Percentiles rank a stretch among this genome's conserved stretches.
These are phyloP conservation scores for Ophiostoma australiae DNA, from an alignment of 2,329 filamentous ascomycete species.

Conservation along the genomic window DNA sequence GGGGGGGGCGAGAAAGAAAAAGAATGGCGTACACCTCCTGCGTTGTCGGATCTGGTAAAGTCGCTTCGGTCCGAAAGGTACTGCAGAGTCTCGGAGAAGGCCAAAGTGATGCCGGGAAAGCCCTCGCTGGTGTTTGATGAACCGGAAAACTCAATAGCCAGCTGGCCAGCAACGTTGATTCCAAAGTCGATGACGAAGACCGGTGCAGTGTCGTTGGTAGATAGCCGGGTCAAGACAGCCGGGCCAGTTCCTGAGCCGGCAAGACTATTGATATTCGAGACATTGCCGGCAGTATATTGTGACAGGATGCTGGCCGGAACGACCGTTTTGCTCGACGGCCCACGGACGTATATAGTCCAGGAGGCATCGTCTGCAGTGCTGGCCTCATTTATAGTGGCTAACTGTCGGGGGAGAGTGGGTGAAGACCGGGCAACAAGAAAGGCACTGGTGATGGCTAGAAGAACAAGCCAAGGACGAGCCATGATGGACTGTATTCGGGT, in stretches of 20 bases:
- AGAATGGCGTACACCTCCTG: conserved; percentile 29
- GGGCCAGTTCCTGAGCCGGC: conserved; percentile 29
- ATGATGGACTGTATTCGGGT: not conserved
- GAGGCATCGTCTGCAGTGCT: conserved; percentile 24
- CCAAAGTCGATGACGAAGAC: conserved; percentile 48
- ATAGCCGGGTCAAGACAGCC: conserved; percentile 34
- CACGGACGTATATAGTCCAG: conserved; percentile 41
- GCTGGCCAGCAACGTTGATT: conserved; percentile 42
- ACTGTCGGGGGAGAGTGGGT: conserved; percentile 19
- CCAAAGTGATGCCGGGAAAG: conserved; percentile 41
- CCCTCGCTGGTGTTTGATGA: conserved; percentile 29
- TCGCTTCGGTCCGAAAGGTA: conserved; percentile 44
- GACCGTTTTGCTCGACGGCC: conserved; percentile 35
- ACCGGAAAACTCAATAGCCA: conserved; percentile 42
- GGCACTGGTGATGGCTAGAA: conserved; percentile 4
- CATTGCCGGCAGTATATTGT: conserved; percentile 35
- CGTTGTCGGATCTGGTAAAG: conserved; percentile 47
- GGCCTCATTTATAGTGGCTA: not conserved
- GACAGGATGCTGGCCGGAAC: conserved; percentile 33
- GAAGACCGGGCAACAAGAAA: conserved; percentile 14
- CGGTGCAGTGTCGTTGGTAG: conserved; percentile 31
- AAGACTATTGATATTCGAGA: conserved; percentile 38
- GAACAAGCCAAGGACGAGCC: conserved; percentile 11
- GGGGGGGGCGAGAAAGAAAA: no score
- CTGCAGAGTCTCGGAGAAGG: conserved; percentile 47